phyloP scores from a whole-genome alignment of 768 basidiomycete genomes.

The Mycena vitilis region DNA sequence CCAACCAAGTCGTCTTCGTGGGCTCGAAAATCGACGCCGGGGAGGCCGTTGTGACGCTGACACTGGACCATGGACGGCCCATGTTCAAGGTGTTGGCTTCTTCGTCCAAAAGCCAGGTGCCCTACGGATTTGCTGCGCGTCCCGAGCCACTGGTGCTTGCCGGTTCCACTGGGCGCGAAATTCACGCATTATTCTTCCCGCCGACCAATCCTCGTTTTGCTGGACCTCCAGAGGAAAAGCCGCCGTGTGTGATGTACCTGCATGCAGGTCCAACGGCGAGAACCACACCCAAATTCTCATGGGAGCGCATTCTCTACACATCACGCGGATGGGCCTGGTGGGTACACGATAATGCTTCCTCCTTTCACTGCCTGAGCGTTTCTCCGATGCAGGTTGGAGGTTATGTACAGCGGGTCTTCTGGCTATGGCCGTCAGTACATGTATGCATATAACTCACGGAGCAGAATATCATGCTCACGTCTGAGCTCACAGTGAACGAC shows the following conservation, averaged over 20 bases:
- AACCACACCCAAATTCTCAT: slow-evolving; percentile 13
- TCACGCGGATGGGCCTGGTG: slow-evolving; percentile 30
- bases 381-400: slow-evolving; percentile 11
- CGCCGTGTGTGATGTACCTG: slow-evolving; percentile 21
- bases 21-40: slow-evolving; percentile 12
- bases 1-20: slow-evolving; percentile 14
- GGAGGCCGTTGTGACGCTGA: slow-evolving; percentile 14
- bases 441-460: background rate
- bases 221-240: slow-evolving; percentile 19
- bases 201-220: slow-evolving; percentile 14
- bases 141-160: slow-evolving; percentile 12
- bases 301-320: slow-evolving; percentile 27
- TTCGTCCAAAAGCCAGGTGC: slow-evolving; percentile 6
- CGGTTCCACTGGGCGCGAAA: slow-evolving; percentile 1
- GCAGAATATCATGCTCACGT: background rate
- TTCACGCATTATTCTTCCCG: slow-evolving; percentile 15
- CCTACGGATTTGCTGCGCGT: slow-evolving; percentile 13
- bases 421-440: slow-evolving; percentile 25
- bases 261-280: slow-evolving; percentile 22
- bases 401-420: slow-evolving; percentile 22
- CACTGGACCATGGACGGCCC: background rate
- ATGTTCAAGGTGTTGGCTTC: slow-evolving; percentile 17
- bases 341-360: background rate
- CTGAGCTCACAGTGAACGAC: slow-evolving; percentile 8
- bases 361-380: background rate